These are phyloP conservation scores for Amanita pallidorosea DNA, from an alignment of 768 basidiomycete genomes.

Conservation along the genomic window DNA sequence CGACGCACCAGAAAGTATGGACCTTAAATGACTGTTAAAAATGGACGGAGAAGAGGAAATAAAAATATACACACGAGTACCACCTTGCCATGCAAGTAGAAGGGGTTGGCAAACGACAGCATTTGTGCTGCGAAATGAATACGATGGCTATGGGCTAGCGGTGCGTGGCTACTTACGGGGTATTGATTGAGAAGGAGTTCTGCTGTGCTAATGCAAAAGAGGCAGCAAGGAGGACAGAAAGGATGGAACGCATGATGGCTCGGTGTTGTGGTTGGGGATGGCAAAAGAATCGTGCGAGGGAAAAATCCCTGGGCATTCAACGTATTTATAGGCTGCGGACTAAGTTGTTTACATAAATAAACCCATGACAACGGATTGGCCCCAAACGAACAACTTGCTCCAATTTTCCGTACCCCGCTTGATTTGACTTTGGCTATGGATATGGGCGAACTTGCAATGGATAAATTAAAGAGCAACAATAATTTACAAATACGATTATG, in stretches of 20 bases:
- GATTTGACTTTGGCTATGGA: not conserved
- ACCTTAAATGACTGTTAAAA: constrained; percentile 23
- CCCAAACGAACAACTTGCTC: not conserved
- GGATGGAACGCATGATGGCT: constrained; percentile 28
- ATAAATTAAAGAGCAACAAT: not conserved
- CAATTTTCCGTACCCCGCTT: not conserved
- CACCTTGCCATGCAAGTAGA: constrained; percentile 44
- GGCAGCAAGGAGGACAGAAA: constrained; percentile 30
- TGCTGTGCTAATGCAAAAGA: constrained; percentile 39
- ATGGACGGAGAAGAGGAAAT: not conserved
- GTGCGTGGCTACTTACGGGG: constrained; percentile 55
- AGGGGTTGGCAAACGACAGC: constrained; percentile 50
- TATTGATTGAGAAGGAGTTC: constrained; percentile 40
- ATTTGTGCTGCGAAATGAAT: constrained; percentile 23
- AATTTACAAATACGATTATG: not conserved
- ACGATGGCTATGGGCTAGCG: not conserved
- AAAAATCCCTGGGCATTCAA: constrained; percentile 8
- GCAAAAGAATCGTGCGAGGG: constrained; percentile 16
- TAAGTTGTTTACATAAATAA: constrained; percentile 16
- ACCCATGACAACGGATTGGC: constrained; percentile 9
- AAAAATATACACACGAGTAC: constrained; percentile 32
- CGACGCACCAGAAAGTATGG: constrained; percentile 57
- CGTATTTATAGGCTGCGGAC: constrained; percentile 10
- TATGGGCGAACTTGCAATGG: not conserved
- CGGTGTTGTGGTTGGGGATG: constrained; percentile 14